These are phyloP conservation scores for Anastatica hierochuntica DNA, from an alignment of 345 rosid species.

Conservation along the genomic window DNA sequence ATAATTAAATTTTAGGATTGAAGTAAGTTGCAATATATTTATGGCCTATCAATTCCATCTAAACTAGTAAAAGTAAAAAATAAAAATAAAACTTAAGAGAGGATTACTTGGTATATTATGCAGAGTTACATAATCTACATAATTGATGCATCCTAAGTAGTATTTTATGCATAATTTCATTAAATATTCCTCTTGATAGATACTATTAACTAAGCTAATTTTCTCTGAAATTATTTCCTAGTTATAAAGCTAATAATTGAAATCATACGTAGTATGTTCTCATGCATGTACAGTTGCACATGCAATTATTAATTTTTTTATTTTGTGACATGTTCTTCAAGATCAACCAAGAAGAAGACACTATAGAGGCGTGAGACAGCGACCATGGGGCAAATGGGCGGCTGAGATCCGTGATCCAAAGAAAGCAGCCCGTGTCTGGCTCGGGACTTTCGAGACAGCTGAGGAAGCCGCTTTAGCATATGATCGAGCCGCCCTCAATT, in stretches of 20 bases:
- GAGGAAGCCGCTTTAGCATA: slow-evolving; percentile 92
- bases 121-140: background rate
- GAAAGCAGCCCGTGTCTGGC: slow-evolving; percentile 78
- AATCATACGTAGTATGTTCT: slow-evolving; percentile 7
- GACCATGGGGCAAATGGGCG: slow-evolving; percentile 99
- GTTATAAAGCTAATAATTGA: background rate
- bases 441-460: slow-evolving; percentile 78
- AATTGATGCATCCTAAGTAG: background rate
- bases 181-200: background rate
- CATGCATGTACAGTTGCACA: slow-evolving; percentile 10
- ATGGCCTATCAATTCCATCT: background rate
- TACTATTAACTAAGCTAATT: too few relatives aligned
- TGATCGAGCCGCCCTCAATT: slow-evolving; percentile 78
- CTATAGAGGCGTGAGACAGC: slow-evolving; percentile 89
- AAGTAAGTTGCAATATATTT: too few relatives aligned
- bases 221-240: background rate
- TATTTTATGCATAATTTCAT: background rate
- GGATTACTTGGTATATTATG: background rate
- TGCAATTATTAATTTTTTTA: background rate
- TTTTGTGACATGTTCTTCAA: slow-evolving; percentile 18
- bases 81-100: background rate
- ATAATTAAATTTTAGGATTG: background rate
- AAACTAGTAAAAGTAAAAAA: background rate
- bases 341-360: slow-evolving; percentile 52
- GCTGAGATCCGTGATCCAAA: slow-evolving; percentile 85